Base-by-base conservation (phyloP, 345 rosid genomes). In the Brassica carinata region DNA sequence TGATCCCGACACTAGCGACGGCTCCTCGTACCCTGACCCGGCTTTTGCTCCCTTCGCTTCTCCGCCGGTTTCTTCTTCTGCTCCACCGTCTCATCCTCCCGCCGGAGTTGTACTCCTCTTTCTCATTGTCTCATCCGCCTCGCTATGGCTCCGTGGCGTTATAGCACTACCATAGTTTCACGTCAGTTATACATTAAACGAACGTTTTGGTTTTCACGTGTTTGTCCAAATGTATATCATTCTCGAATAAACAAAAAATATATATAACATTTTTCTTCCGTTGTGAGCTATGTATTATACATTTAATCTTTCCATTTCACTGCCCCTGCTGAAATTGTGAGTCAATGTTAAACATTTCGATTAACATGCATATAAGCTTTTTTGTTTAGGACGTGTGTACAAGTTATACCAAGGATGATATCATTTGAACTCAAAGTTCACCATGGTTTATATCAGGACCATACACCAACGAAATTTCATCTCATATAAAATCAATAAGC, bases 1-100 rank as follows among this genome's bases (percentile, higher is more conserved):
- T 10, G 88, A 94, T 80, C 98, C 98, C 0, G 91, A 90, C 72
- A 85, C 81, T 5, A 85, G 62, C 55, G 31, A 71, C 23, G 89
- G 58, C 48, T 19, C 67, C 64, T 58, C 80, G 4, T 75, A 75
- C 6, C 89, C 90, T 48, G 93, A 58, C 36, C 85, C 90, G 8
- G 88, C 90, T 0, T 73, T 85, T 15, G 40, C 87, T 3, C 97
- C 98, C 8, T 79, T 80, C 0, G 84, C 79, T 31, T 77, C 92
- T 29, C 81, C 86, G 13, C 87, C 85, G 23, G 80, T 78, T 71
- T 84, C 92, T 33, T 83, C 87, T 69, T 71, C 85, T 15, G 67
- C 87, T 63, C 74, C 64, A 57, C 27, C 67, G 36, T 69, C 79
- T 69, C 27, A 7, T 57, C 73, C 77, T 70, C 17, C 4, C 36